Conservation (phyloP, 2,329 filamentous ascomycete species). For the Phialocephala subalpina region DNA sequence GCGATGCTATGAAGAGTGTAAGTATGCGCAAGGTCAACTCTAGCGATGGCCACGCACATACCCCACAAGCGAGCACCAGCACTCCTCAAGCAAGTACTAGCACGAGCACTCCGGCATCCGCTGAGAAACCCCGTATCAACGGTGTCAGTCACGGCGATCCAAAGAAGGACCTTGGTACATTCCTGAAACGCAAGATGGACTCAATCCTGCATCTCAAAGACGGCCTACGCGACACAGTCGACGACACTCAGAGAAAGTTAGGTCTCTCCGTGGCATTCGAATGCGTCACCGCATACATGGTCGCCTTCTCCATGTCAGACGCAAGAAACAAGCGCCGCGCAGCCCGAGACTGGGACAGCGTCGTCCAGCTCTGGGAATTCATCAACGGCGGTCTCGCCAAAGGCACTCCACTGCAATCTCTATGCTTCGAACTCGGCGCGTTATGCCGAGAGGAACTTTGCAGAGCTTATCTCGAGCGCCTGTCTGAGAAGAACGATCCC, state of each 20-base stretch:
- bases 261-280: slow-evolving; percentile 41
- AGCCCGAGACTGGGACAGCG: slow-evolving; percentile 51
- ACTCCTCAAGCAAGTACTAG: slow-evolving; percentile 29
- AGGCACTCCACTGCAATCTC: slow-evolving; percentile 48
- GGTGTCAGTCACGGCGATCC: slow-evolving; percentile 30
- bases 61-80: slow-evolving; percentile 45
- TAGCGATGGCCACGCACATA: slow-evolving; percentile 49
- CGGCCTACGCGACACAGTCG: slow-evolving; percentile 20
- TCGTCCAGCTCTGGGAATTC: slow-evolving; percentile 55
- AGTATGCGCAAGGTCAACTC: slow-evolving; percentile 50
- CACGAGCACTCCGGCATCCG: slow-evolving; percentile 41
- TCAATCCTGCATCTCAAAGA: slow-evolving; percentile 38
- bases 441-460: slow-evolving; percentile 55
- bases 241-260: slow-evolving; percentile 36
- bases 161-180: slow-evolving; percentile 31
- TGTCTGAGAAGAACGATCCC: slow-evolving; percentile 45
- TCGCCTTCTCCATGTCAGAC: slow-evolving; percentile 34
- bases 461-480: slow-evolving; percentile 26
- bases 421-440: slow-evolving; percentile 54
- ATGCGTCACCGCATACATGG: slow-evolving; percentile 42
- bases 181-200: slow-evolving; percentile 45
- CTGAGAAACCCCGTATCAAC: slow-evolving; percentile 41
- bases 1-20: slow-evolving; percentile 44
- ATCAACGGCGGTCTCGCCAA: slow-evolving; percentile 48
- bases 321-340: slow-evolving; percentile 19